Percentiles rank a stretch among this genome's conserved stretches.
phyloP scores from a whole-genome alignment of 2,329 filamentous ascomycete genomes.

The Aspergillus sp. region DNA sequence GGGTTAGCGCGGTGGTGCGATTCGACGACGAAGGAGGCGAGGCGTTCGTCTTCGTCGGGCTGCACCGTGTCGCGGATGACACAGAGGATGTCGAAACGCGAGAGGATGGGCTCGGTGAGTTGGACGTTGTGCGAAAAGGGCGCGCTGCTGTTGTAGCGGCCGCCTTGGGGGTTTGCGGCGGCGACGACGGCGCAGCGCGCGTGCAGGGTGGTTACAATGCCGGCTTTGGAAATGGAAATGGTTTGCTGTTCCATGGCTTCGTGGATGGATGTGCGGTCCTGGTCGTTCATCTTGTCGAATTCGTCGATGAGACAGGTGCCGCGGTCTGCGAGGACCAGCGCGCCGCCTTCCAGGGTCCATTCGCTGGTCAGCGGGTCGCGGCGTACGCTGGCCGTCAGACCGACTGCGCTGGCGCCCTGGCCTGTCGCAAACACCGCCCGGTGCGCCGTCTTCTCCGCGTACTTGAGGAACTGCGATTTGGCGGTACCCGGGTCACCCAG shows the following conservation, averaged over 20 bases:
- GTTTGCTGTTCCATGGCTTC: constrained; percentile 99
- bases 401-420: constrained; percentile 92
- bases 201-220: constrained; percentile 94
- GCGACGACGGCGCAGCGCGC: constrained; percentile 94
- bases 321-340: constrained; percentile 86
- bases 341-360: constrained; percentile 95
- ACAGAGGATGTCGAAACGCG: constrained; percentile 94
- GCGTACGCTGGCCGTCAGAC: constrained; percentile 92
- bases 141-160: constrained; percentile 91
- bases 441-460: constrained; percentile 94
- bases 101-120: constrained; percentile 91
- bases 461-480: constrained; percentile 96
- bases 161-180: constrained; percentile 91
- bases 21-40: constrained; percentile 89
- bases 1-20: constrained; percentile 89
- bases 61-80: constrained; percentile 95
- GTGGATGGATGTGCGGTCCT: constrained; percentile 95
- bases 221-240: constrained; percentile 96
- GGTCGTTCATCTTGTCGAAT: constrained; percentile 99
- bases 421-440: constrained; percentile 95
- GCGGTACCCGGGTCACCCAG: constrained; percentile 96
- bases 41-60: constrained; percentile 79
- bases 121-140: constrained; percentile 96
- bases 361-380: constrained; percentile 91
- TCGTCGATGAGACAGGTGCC: constrained; percentile 96